phyloP scores from a whole-genome alignment of 148 eudicot genomes.

The Vaccinium corymbosum region DNA sequence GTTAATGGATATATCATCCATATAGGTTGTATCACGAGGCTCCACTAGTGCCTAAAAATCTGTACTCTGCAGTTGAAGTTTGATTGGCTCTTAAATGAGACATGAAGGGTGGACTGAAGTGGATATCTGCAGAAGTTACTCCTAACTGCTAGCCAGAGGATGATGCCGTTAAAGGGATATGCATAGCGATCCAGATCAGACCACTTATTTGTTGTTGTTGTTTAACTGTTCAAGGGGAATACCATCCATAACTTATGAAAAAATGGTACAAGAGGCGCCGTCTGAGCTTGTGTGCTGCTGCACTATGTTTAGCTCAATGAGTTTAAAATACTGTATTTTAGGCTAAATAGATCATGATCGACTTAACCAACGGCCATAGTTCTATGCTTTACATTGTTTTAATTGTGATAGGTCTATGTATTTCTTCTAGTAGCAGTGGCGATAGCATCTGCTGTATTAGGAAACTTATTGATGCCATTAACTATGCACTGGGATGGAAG shows the following conservation, averaged over 20 bases:
- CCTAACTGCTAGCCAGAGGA: not conserved
- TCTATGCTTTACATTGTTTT: not conserved
- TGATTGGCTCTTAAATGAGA: not conserved
- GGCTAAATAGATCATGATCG: not conserved
- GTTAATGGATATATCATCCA: not conserved
- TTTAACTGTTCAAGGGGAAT: not conserved
- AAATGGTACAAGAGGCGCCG: too few species aligned
- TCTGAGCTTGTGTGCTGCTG: not conserved
- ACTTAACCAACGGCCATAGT: not conserved
- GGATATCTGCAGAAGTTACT: not conserved
- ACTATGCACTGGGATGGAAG: not conserved
- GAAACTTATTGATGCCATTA: not conserved
- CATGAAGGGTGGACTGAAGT: not conserved
- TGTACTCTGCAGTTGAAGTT: not conserved
- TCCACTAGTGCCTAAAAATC: not conserved
- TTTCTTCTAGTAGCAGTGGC: not conserved
- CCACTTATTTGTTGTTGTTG: not conserved
- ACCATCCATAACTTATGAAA: not conserved
- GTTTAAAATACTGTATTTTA: not conserved
- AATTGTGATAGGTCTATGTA: not conserved
- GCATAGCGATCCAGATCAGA: not conserved
- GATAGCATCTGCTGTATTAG: not conserved
- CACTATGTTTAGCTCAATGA: not conserved
- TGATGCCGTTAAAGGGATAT: not conserved
- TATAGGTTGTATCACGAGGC: not conserved